Base-by-base conservation (phyloP, 1,284 basidiomycete genomes). In the Cutaneotrichosporon dermatis region DNA sequence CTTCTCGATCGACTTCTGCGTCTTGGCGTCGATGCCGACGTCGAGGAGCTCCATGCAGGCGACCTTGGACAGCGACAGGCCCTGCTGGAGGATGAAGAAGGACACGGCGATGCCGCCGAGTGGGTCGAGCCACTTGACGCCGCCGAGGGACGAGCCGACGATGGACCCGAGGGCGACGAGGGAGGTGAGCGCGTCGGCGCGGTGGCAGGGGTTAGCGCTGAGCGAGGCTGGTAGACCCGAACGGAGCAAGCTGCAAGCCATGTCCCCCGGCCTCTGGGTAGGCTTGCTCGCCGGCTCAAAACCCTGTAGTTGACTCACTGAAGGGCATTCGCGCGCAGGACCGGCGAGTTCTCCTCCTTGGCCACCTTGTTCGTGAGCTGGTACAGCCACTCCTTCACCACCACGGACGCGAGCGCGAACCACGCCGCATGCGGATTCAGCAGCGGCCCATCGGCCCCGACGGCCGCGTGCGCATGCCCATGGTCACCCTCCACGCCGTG, bases 341-440 rank as follows among this genome's bases (percentile, higher is more conserved):
- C 95, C 2, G 90, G 89, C 71, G 88, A 91, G 69, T 88, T 86
- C 75, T 97, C 92, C 69, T 92, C 85, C 62, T 89, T 85, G 6
- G 95, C 95, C 35, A 98, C 92, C 62, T 84, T 85, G 72, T 88
- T 88, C 52, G 92, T 96, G 52, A 87, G 80, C 56, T 91, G 82
- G 77, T 94, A 98, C 34, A 99, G 78, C 88, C 88, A 96, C 78
- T 99, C 96, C 74, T 99, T 99, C 63, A 85, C 79, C 1, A 90
- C 60, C 2, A 98, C 86, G 63, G 88, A 87, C 39, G 87, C 75
- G 0, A 87, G 84, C 1, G 95, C 95, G 69, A 97, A 95, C 92
- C 93, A 97, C 51, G 94, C 92, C 15, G 96, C 95, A 70, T 97
- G 94, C 13, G 92, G 89, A 74, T 97, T 93, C 5, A 97, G 83